phyloP scores from a whole-genome alignment of 176 grass and related monocot species.

The Coix lacrymajobi region DNA sequence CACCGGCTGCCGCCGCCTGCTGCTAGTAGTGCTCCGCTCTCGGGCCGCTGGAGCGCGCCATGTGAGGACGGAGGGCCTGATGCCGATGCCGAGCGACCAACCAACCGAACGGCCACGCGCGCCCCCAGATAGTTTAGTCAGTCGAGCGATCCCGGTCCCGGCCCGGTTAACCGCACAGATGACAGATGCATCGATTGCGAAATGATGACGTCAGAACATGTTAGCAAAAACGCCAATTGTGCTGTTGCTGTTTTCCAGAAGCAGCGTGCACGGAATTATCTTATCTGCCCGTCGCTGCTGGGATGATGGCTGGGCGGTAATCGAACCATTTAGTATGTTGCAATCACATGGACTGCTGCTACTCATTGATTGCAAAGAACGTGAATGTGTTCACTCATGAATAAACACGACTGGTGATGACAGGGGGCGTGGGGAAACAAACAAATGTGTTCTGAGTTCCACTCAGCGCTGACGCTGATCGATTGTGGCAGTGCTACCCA shows the following conservation, averaged over 20 bases:
- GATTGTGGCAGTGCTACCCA: too few species aligned
- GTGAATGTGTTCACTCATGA: background rate
- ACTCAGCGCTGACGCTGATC: too few species aligned
- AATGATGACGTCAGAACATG: too few species aligned
- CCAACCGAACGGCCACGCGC: background rate
- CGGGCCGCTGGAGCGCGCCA: background rate
- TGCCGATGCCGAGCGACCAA: background rate
- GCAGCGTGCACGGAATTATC: constrained; percentile 18
- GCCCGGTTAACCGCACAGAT: background rate
- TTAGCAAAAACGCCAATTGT: background rate
- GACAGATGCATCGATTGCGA: background rate
- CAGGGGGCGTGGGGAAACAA: too few species aligned
- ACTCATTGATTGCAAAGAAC: background rate
- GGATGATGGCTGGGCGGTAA: background rate
- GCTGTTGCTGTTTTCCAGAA: background rate
- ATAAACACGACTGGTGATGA: background rate
- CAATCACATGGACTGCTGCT: background rate
- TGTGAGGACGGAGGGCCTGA: background rate
- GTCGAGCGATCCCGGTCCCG: background rate
- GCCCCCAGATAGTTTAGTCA: background rate
- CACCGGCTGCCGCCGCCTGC: background rate
- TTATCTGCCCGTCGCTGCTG: background rate
- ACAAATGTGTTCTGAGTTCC: background rate
- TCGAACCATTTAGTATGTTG: background rate
- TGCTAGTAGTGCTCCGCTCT: background rate